Percentiles rank a stretch among this genome's conserved stretches.
phyloP scores from a whole-genome alignment of 1,284 basidiomycete genomes.

The Vanrija sp. region DNA sequence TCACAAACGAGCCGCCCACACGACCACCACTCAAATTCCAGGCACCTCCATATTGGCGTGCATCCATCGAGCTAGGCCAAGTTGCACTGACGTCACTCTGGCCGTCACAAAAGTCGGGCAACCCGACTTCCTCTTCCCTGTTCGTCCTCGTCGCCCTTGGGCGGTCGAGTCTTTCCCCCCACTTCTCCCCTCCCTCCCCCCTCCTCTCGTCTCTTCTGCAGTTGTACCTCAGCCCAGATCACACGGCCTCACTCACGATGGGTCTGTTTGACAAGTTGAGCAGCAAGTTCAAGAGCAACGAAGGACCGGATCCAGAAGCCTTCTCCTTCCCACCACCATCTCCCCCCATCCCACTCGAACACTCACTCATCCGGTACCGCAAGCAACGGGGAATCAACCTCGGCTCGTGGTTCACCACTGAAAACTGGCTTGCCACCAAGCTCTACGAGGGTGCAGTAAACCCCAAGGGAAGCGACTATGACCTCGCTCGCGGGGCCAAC shows the following conservation, averaged over 20 bases:
- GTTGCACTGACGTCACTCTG: no score
- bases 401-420: constrained; percentile 67
- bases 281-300: constrained; percentile 12
- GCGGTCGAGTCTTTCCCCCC: no score
- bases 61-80: no score
- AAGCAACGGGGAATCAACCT: constrained; percentile 80
- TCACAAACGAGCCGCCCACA: no score
- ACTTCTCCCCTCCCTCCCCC: background rate
- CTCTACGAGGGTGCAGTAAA: constrained; percentile 47
- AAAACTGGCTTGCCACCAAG: constrained; percentile 64
- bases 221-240: background rate
- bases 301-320: constrained; percentile 1
- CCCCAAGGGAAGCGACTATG: constrained; percentile 58
- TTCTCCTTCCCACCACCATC: constrained; percentile 9
- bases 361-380: constrained; percentile 58
- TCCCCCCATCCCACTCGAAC: constrained; percentile 15
- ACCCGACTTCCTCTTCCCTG: no score
- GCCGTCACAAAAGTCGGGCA: no score
- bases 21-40: no score
- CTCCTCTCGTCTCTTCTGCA: background rate
- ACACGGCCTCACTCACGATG: constrained; percentile 24
- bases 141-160: no score
- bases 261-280: constrained; percentile 45
- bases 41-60: no score
- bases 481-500: constrained; percentile 62